These are phyloP conservation scores for Yarrowia sp. DNA, from an alignment of 805 yeast genomes.

Conservation along the genomic window DNA sequence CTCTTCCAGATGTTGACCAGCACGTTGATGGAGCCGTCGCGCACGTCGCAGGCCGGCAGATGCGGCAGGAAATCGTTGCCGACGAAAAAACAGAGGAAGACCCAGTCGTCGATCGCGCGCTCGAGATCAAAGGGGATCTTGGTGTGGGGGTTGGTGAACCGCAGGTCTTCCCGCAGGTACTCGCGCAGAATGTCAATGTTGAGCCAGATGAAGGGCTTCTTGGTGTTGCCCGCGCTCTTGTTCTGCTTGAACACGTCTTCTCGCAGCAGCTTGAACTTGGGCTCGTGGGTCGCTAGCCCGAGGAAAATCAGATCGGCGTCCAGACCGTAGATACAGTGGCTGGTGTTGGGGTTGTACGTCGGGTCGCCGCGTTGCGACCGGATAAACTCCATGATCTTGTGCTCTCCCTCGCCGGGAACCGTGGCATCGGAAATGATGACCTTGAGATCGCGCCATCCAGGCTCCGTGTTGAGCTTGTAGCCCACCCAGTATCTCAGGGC, in stretches of 20 bases:
- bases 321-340: slow-evolving; percentile 94
- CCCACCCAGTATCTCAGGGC: slow-evolving; percentile 90
- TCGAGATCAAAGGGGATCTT: slow-evolving; percentile 65
- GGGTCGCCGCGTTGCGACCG: slow-evolving; percentile 86
- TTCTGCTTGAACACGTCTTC: slow-evolving; percentile 85
- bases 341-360: slow-evolving; percentile 84
- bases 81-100: slow-evolving; percentile 95
- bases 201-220: slow-evolving; percentile 91
- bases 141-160: slow-evolving; percentile 65
- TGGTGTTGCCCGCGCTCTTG: slow-evolving; percentile 49
- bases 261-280: slow-evolving; percentile 87
- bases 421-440: slow-evolving; percentile 92
- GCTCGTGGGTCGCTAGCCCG: slow-evolving; percentile 97
- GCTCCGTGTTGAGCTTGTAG: slow-evolving; percentile 80
- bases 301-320: slow-evolving; percentile 97
- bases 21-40: slow-evolving; percentile 88
- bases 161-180: slow-evolving; percentile 78
- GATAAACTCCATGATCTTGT: slow-evolving; percentile 93
- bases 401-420: slow-evolving; percentile 99
- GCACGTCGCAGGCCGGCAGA: slow-evolving; percentile 87
- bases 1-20: slow-evolving; percentile 82
- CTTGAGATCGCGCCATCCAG: slow-evolving; percentile 89
- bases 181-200: slow-evolving; percentile 86
- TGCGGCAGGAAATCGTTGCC: slow-evolving; percentile 99
- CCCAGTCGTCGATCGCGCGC: slow-evolving; percentile 98